Percentiles rank a stretch among this genome's conserved stretches.
phyloP scores from a whole-genome alignment of 129 eudicot species.

The Pulicaria dysenterica region DNA sequence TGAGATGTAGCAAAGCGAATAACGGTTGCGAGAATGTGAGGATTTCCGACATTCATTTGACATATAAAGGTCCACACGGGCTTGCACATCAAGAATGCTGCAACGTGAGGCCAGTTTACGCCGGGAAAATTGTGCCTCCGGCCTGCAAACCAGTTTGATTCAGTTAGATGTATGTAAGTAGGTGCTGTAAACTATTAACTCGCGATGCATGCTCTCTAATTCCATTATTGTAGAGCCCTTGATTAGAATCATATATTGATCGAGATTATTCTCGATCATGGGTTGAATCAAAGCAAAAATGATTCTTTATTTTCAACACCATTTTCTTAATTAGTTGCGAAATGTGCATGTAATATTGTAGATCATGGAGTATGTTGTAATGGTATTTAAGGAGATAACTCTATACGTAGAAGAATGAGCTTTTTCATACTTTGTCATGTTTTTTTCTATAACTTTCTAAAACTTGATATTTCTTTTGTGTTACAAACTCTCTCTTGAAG shows the following conservation, averaged over 20 bases:
- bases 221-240: background rate
- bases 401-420: no score
- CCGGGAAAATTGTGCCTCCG: slow-evolving; percentile 47
- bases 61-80: slow-evolving; percentile 43
- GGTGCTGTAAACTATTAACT: background rate
- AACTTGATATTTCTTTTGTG: no score
- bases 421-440: no score
- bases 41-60: slow-evolving; percentile 49
- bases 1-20: slow-evolving; percentile 51
- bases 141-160: slow-evolving; percentile 16
- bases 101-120: slow-evolving; percentile 46
- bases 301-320: background rate
- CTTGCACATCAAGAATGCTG: slow-evolving; percentile 43
- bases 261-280: slow-evolving; percentile 6
- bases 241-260: background rate
- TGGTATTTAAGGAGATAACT: no score
- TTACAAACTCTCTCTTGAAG: no score
- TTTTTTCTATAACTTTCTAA: no score
- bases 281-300: slow-evolving; percentile 10
- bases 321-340: background rate
- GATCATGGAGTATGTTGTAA: background rate
- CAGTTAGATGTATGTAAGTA: background rate
- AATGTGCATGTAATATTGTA: background rate
- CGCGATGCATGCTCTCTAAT: slow-evolving; percentile 3
- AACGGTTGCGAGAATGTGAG: slow-evolving; percentile 54